These are phyloP conservation scores for Infundibulicybe gibba DNA, from an alignment of 768 basidiomycete genomes.

Conservation along the genomic window DNA sequence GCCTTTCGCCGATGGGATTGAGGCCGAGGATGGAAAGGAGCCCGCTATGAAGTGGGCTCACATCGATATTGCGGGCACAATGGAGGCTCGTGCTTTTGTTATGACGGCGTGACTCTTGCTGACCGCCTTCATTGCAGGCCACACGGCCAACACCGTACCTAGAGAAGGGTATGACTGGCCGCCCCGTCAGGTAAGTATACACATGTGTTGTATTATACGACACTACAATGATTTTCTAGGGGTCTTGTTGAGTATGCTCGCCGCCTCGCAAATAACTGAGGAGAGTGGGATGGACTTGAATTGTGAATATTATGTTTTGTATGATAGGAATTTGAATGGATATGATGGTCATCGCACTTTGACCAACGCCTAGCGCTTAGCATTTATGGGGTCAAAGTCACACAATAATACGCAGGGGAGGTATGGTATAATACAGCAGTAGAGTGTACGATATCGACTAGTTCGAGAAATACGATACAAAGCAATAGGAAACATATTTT, in stretches of 20 bases:
- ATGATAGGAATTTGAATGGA: too few relatives aligned
- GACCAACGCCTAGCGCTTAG: too few relatives aligned
- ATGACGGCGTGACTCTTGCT: neutral
- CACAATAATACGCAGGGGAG: too few relatives aligned
- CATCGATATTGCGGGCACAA: constrained; percentile 76
- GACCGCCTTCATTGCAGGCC: constrained; percentile 27
- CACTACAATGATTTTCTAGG: constrained; percentile 13
- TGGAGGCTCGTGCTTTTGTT: constrained; percentile 54
- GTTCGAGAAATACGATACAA: too few relatives aligned
- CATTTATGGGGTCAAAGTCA: too few relatives aligned
- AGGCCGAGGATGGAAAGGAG: constrained; percentile 52
- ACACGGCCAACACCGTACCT: constrained; percentile 57
- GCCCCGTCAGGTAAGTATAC: constrained; percentile 64
- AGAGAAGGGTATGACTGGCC: constrained; percentile 76
- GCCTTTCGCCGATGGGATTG: constrained; percentile 74
- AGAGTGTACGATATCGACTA: too few relatives aligned
- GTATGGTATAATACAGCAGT: too few relatives aligned
- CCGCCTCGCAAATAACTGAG: constrained; percentile 24
- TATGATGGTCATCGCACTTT: too few relatives aligned
- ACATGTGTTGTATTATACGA: neutral
- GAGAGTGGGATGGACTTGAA: too few relatives aligned
- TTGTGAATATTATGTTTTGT: too few relatives aligned
- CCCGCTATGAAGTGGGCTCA: constrained; percentile 78
- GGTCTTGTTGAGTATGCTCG: constrained; percentile 39
- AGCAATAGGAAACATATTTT: neutral